Conservation (phyloP, 2,329 filamentous ascomycete species). For the Beauveria rudraprayagi region DNA sequence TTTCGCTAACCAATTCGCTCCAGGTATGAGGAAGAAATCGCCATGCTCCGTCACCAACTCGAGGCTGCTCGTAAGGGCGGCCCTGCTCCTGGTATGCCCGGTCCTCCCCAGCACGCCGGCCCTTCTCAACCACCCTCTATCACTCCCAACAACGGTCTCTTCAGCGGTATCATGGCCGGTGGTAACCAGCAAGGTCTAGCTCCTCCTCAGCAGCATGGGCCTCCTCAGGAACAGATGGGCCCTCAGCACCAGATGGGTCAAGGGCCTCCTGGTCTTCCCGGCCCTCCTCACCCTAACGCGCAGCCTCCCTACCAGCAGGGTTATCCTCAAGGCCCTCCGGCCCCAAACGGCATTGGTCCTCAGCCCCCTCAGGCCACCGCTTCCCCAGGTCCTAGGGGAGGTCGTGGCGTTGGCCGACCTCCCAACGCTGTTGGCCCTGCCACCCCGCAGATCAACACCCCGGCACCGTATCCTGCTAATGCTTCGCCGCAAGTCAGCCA, state of each 20-base stretch:
- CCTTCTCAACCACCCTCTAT: conserved; percentile 81
- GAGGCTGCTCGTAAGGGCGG: conserved; percentile 61
- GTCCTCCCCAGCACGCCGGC: conserved; percentile 65
- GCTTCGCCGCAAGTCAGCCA: conserved; percentile 82
- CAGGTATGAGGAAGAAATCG: conserved; percentile 91
- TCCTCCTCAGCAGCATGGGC: conserved; percentile 64
- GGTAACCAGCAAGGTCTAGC: conserved; percentile 76
- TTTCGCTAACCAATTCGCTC: conserved; percentile 6
- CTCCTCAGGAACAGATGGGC: conserved; percentile 54
- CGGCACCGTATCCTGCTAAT: conserved; percentile 76
- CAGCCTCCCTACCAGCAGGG: conserved; percentile 68
- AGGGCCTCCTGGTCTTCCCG: conserved; percentile 60
- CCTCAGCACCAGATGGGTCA: conserved; percentile 56
- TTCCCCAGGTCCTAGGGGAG: conserved; percentile 78
- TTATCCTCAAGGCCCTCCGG: conserved; percentile 48
- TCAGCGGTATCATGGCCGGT: conserved; percentile 93
- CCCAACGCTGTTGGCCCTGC: conserved; percentile 59
- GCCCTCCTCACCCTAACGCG: conserved; percentile 51
- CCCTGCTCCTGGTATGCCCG: conserved; percentile 51
- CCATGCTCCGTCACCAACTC: conserved; percentile 78
- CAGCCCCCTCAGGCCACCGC: conserved; percentile 79
- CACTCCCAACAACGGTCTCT: conserved; percentile 84
- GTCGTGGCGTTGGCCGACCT: conserved; percentile 61
- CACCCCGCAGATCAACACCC: conserved; percentile 86
- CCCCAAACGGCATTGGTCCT: conserved; percentile 64